Conservation (phyloP, 495 filamentous ascomycete species). For the Xylaria sp. region DNA sequence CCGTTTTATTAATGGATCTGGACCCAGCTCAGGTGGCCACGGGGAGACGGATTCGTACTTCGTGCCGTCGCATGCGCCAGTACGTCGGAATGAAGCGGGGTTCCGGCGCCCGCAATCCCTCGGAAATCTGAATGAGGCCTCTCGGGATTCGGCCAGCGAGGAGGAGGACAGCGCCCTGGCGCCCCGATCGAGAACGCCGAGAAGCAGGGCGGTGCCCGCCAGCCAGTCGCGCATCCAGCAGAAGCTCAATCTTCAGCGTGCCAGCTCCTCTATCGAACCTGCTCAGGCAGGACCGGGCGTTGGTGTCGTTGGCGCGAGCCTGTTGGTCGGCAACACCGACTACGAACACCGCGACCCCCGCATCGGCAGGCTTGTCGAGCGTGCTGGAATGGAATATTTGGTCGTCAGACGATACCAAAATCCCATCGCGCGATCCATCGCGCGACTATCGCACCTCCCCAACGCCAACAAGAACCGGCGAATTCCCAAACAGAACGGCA, state of each 20-base stretch:
- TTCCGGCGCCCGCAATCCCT: slow-evolving; percentile 47
- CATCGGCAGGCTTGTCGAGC: slow-evolving; percentile 63
- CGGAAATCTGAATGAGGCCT: slow-evolving; percentile 43
- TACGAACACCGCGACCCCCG: slow-evolving; percentile 60
- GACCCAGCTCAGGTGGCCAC: slow-evolving; percentile 41
- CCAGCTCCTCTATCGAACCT: slow-evolving; percentile 68
- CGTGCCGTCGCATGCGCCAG: slow-evolving; percentile 27
- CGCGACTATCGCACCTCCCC: slow-evolving; percentile 58
- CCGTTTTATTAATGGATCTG: slow-evolving; percentile 57
- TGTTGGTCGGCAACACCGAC: slow-evolving; percentile 47
- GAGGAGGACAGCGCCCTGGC: slow-evolving; percentile 49
- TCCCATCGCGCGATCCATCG: slow-evolving; percentile 64
- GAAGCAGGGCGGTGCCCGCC: slow-evolving; percentile 45
- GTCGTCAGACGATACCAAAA: slow-evolving; percentile 73
- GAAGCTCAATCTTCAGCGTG: slow-evolving; percentile 73
- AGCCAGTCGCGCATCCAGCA: slow-evolving; percentile 72
- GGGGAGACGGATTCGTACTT: slow-evolving; percentile 42
- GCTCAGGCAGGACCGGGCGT: slow-evolving; percentile 49
- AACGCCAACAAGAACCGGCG: slow-evolving; percentile 53
- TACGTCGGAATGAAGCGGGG: slow-evolving; percentile 27
- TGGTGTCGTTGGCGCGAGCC: slow-evolving; percentile 44
- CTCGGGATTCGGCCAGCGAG: slow-evolving; percentile 37
- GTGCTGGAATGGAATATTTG: slow-evolving; percentile 68
- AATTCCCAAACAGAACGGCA: slow-evolving; percentile 47
- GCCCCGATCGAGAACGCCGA: slow-evolving; percentile 42